A percentile compares a stretch with the other conserved stretches of the same genome.
Conservation (phyloP, 2,329 filamentous ascomycete species). For the Hypocrella siamensis region DNA sequence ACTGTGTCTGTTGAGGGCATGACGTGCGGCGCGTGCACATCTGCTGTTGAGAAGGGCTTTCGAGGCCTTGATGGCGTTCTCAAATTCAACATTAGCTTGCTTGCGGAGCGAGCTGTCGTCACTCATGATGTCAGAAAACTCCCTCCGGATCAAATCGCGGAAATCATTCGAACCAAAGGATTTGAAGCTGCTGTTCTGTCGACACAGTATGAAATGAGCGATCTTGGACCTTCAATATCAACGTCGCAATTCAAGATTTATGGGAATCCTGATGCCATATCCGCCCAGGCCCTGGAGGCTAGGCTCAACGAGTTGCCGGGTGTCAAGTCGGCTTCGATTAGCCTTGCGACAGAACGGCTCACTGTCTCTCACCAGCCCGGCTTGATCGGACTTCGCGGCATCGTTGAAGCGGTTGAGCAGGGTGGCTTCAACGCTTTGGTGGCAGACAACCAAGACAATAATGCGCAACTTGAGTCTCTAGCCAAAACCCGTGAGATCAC, state of each 20-base stretch:
- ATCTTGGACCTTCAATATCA: slow-evolving; percentile 38
- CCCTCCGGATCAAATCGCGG: slow-evolving; percentile 55
- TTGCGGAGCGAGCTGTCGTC: slow-evolving; percentile 83
- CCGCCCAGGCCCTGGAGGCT: slow-evolving; percentile 58
- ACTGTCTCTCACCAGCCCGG: slow-evolving; percentile 58
- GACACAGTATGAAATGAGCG: slow-evolving; percentile 44
- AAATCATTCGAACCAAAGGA: slow-evolving; percentile 76
- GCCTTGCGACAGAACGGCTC: slow-evolving; percentile 57
- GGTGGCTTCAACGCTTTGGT: slow-evolving; percentile 78
- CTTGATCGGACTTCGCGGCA: slow-evolving; percentile 59
- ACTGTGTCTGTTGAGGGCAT: slow-evolving; percentile 88
- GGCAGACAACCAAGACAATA: slow-evolving; percentile 86
- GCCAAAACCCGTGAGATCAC: slow-evolving; percentile 94
- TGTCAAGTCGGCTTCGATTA: slow-evolving; percentile 58
- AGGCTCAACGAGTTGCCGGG: slow-evolving; percentile 50
- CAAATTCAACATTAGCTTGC: slow-evolving; percentile 86
- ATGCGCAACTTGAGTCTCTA: slow-evolving; percentile 87
- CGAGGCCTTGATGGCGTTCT: slow-evolving; percentile 59
- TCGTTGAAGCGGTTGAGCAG: slow-evolving; percentile 73
- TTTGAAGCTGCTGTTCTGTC: slow-evolving; percentile 79
- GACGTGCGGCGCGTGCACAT: slow-evolving; percentile 95
- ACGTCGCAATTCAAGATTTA: slow-evolving; percentile 72
- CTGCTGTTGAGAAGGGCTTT: slow-evolving; percentile 76
- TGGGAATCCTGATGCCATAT: slow-evolving; percentile 55
- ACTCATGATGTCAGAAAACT: slow-evolving; percentile 64